These are phyloP conservation scores for Coprinopsis marcescibilis DNA, from an alignment of 768 basidiomycete species.

Conservation along the genomic window DNA sequence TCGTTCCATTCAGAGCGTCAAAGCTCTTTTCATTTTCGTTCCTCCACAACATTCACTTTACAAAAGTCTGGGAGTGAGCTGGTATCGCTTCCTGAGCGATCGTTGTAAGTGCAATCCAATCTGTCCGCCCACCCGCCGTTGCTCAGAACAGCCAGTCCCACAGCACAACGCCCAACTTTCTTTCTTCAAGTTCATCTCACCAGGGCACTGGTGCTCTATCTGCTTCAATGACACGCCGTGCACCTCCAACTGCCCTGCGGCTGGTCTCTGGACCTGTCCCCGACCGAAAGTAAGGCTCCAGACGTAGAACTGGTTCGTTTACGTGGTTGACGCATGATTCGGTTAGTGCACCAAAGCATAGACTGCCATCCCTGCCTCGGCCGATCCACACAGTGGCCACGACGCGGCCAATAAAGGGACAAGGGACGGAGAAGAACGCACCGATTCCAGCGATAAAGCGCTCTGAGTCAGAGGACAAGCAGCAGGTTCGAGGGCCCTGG, in stretches of 20 bases:
- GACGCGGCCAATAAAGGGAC: constrained; percentile 3
- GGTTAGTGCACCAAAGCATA: constrained; percentile 50
- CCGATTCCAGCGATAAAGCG: constrained; percentile 7
- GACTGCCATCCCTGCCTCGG: constrained; percentile 58
- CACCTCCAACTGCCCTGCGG: constrained; percentile 60
- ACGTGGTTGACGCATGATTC: constrained; percentile 9
- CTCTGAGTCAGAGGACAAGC: constrained; percentile 10
- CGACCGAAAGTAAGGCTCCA: constrained; percentile 35
- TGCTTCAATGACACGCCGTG: constrained; percentile 55
- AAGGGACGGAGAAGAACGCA: not conserved
- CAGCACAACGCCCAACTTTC: too few species aligned
- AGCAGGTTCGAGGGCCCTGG: constrained; percentile 47
- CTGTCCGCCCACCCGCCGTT: too few species aligned
- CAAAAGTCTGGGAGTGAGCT: too few species aligned
- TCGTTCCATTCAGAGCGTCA: too few species aligned
- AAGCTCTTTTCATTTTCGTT: too few species aligned
- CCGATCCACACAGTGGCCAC: constrained; percentile 33
- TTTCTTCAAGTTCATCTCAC: too few species aligned
- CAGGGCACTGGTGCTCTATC: constrained; percentile 3
- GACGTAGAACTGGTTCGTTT: not conserved
- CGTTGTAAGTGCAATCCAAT: too few species aligned
- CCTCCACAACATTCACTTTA: too few species aligned
- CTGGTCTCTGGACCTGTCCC: constrained; percentile 60
- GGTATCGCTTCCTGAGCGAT: too few species aligned
- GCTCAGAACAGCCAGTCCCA: too few species aligned